Conservation (phyloP, 305 asterid species). For the Ruellia speciosa region DNA sequence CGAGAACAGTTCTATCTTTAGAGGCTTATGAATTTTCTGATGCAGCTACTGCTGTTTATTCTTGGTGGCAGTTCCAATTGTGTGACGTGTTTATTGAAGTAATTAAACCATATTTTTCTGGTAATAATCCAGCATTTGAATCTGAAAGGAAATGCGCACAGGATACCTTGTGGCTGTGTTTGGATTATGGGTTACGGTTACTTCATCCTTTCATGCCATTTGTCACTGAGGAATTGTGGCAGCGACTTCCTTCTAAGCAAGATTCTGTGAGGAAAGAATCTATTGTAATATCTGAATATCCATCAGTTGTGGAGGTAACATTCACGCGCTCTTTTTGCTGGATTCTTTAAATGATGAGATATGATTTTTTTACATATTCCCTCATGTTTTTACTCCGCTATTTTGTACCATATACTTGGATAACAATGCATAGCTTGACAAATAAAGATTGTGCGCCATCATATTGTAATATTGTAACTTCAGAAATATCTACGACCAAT, state of each 20-base stretch:
- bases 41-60: slow-evolving; percentile 71
- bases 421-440: background rate
- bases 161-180: slow-evolving; percentile 81
- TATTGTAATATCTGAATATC: slow-evolving; percentile 75
- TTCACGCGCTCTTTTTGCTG: background rate
- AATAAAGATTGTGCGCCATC: no score
- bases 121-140: slow-evolving; percentile 35
- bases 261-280: slow-evolving; percentile 62
- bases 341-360: background rate
- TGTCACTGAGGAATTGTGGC: slow-evolving; percentile 94
- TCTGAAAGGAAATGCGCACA: slow-evolving; percentile 56
- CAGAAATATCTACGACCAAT: no score
- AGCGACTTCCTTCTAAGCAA: slow-evolving; percentile 66
- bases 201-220: slow-evolving; percentile 97
- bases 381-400: background rate
- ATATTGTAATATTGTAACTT: no score
- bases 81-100: slow-evolving; percentile 90
- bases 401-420: background rate
- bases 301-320: slow-evolving; percentile 58
- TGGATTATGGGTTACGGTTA: slow-evolving; percentile 71
- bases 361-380: background rate
- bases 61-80: slow-evolving; percentile 84
- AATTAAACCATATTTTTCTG: slow-evolving; percentile 70
- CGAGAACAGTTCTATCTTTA: slow-evolving; percentile 53
- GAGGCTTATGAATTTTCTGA: slow-evolving; percentile 78